phyloP scores from a whole-genome alignment of 176 grass and related monocot species.

The Leersia perrieri region DNA sequence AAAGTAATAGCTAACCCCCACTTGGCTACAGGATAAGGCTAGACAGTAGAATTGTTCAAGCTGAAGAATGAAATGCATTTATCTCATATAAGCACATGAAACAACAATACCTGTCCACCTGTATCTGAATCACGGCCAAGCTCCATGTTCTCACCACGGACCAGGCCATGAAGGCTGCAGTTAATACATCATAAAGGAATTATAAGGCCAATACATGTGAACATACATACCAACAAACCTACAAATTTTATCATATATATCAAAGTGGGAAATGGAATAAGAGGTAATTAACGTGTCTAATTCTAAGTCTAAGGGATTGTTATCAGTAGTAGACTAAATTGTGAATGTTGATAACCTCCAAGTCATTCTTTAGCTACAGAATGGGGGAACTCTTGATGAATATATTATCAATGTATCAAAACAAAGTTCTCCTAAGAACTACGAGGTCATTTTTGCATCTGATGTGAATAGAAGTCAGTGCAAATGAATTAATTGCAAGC shows the following conservation, averaged over 20 bases:
- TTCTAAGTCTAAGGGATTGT: neutral
- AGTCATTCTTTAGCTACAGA: neutral
- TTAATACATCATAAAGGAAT: constrained; percentile 39
- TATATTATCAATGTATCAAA: neutral
- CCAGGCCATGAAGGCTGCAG: constrained; percentile 75
- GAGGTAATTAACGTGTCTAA: neutral
- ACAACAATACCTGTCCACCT: constrained; percentile 65
- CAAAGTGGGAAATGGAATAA: neutral
- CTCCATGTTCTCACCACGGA: constrained; percentile 89
- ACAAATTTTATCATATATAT: constrained; percentile 19
- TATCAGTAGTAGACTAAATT: constrained; percentile 15
- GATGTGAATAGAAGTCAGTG: neutral
- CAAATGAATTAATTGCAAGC: neutral
- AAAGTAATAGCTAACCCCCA: neutral
- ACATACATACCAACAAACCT: constrained; percentile 12
- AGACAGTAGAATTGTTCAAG: neutral
- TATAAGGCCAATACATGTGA: constrained; percentile 28
- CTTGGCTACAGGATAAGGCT: constrained; percentile 15
- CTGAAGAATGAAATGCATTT: neutral
- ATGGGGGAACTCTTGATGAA: neutral
- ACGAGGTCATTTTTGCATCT: neutral
- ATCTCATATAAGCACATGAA: neutral
- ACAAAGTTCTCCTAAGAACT: neutral
- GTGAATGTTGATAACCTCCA: neutral
- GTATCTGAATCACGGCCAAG: constrained; percentile 91